Evolutionary conservation across 1,284 basidiomycete species (phyloP).

Genomic region (Sporisorium exsertum): DNA sequence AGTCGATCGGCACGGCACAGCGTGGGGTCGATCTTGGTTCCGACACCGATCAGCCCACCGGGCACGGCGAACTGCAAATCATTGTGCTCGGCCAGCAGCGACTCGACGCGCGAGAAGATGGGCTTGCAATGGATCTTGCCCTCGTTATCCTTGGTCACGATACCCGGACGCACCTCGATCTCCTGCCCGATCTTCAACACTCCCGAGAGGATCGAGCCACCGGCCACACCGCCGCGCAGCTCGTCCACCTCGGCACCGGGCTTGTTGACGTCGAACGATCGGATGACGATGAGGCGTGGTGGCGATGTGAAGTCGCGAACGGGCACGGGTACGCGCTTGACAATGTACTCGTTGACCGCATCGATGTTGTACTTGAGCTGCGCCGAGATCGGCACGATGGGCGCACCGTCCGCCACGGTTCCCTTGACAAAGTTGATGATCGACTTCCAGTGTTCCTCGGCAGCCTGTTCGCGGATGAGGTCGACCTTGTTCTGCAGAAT

Average conservation of each 20-base stretch:
- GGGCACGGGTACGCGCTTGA: constrained; percentile 94
- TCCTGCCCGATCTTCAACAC: constrained; percentile 90
- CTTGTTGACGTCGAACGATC: constrained; percentile 99
- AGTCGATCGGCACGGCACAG: constrained; percentile 95
- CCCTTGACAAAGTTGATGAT: constrained; percentile 71
- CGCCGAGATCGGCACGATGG: constrained; percentile 97
- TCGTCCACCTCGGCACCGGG: constrained; percentile 97
- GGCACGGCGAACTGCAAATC: constrained; percentile 94
- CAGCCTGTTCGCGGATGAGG: constrained; percentile 66
- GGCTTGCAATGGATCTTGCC: constrained; percentile 92
- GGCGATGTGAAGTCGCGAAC: constrained; percentile 90
- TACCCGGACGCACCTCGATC: constrained; percentile 96
- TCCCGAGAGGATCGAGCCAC: constrained; percentile 93
- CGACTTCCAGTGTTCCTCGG: constrained; percentile 68
- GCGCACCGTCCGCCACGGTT: constrained; percentile 94
- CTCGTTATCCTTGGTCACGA: constrained; percentile 93
- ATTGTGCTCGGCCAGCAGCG: constrained; percentile 93
- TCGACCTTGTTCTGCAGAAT: constrained; percentile 79
- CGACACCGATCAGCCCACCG: constrained; percentile 96
- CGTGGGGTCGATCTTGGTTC: constrained; percentile 95
- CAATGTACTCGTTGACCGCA: constrained; percentile 99
- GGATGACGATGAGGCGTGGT: constrained; percentile 95
- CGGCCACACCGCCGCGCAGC: constrained; percentile 96
- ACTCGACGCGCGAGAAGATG: constrained; percentile 90
- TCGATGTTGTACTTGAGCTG: constrained; percentile 99